Evolutionary conservation across 2,329 filamentous ascomycete species (phyloP).

Genomic region (Neocucurbitaria cava): DNA sequence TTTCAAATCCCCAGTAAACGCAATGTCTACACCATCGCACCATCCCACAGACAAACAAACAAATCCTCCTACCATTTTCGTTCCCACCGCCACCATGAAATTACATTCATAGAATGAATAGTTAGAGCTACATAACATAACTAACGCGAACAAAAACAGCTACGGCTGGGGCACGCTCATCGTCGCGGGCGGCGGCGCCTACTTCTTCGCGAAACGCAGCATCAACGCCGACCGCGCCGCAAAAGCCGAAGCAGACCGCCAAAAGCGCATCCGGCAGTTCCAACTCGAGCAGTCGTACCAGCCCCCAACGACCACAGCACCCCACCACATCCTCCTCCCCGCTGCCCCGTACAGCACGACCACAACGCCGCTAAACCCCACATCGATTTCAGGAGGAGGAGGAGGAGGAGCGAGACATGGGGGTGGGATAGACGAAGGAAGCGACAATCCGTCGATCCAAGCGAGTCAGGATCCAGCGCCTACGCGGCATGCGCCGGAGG

Average conservation of each 20-base stretch:
- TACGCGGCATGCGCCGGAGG: slow-evolving; percentile 78
- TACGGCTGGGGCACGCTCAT: slow-evolving; percentile 91
- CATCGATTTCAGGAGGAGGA: slow-evolving; percentile 8
- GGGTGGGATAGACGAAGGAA: slow-evolving; percentile 19
- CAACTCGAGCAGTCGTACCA: slow-evolving; percentile 36
- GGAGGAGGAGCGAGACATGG: no score
- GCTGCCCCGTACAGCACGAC: not conserved
- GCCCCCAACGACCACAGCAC: no score
- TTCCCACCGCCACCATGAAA: no score
- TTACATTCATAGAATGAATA: no score
- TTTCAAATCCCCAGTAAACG: no score
- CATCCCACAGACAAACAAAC: no score
- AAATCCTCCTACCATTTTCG: no score
- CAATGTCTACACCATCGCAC: no score
- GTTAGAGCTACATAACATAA: not conserved
- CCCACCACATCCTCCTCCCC: no score
- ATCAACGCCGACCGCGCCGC: slow-evolving; percentile 90
- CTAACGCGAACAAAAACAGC: slow-evolving; percentile 66
- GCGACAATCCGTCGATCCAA: slow-evolving; percentile 71
- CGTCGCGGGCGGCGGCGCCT: slow-evolving; percentile 83
- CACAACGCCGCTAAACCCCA: slow-evolving; percentile 18
- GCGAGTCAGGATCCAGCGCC: slow-evolving; percentile 81
- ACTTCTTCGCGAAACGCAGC: slow-evolving; percentile 92
- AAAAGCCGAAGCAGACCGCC: slow-evolving; percentile 62
- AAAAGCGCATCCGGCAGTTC: slow-evolving; percentile 39